These are phyloP conservation scores for Cyclotella sp. DNA, from an alignment of 108 stramenopile genomes.

Conservation along the genomic window DNA sequence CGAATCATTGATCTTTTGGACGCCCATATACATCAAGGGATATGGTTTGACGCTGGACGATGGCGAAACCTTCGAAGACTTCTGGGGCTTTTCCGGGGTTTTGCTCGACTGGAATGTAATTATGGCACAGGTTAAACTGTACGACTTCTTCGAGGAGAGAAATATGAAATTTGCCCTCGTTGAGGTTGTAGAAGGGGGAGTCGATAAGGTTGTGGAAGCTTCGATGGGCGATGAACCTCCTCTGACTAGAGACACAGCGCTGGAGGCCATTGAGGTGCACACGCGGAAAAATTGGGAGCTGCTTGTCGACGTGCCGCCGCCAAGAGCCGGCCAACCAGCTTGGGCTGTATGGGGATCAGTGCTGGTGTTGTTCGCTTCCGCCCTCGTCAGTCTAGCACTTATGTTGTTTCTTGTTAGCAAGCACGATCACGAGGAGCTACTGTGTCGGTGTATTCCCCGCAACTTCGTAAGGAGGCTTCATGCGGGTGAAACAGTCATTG, in stretches of 20 bases:
- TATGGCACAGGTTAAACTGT: background rate
- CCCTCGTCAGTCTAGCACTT: slow-evolving; percentile 15
- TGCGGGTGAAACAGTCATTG: slow-evolving; percentile 35
- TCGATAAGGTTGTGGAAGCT: background rate
- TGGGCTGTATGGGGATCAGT: background rate
- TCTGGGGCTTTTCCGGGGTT: background rate
- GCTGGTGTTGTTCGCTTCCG: slow-evolving; percentile 3
- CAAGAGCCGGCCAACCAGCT: background rate
- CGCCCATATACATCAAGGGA: background rate
- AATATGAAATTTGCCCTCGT: background rate
- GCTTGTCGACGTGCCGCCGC: background rate
- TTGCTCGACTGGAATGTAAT: background rate
- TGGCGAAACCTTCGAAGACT: background rate
- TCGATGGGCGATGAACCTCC: background rate
- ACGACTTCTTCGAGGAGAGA: background rate
- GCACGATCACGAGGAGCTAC: slow-evolving; percentile 15
- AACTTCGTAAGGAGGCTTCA: slow-evolving; percentile 22
- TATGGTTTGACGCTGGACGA: background rate
- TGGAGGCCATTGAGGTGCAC: background rate
- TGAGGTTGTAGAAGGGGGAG: background rate
- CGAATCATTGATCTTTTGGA: background rate
- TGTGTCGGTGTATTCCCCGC: slow-evolving; percentile 17
- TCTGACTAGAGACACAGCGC: background rate
- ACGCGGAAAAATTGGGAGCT: background rate
- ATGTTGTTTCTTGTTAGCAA: slow-evolving; percentile 9